A percentile compares a stretch with the other conserved stretches of the same genome.
Conservation (phyloP, 257 asterid species). For the Sherardia arvensis region DNA sequence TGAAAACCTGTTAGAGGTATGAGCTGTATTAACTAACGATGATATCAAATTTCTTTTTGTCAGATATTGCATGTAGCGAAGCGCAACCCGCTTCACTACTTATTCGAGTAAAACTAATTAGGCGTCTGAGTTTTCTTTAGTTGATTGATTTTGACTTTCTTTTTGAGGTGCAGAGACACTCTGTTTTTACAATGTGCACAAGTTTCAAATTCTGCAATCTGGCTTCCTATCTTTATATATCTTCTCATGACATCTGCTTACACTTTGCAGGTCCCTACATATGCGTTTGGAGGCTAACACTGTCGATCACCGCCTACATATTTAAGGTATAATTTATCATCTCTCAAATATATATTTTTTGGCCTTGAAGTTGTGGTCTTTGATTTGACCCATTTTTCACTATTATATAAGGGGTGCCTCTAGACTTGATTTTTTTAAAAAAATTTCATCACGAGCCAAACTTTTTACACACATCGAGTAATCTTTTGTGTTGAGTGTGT, state of each 20-base stretch:
- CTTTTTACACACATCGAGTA: neutral
- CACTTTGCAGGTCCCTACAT: slow-evolving; percentile 52
- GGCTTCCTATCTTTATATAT: neutral
- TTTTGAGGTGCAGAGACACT: no score
- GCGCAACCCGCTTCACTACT: no score
- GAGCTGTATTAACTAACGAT: neutral
- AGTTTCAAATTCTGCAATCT: neutral
- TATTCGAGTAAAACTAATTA: neutral
- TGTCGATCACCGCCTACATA: slow-evolving; percentile 15
- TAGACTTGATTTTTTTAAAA: no score
- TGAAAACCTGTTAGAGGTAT: slow-evolving; percentile 76
- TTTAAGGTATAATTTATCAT: slow-evolving; percentile 20
- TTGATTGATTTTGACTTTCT: neutral
- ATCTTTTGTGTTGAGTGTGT: neutral
- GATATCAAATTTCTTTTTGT: neutral
- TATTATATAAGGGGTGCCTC: neutral
- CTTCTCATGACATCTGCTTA: slow-evolving; percentile 9
- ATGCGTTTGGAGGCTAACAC: slow-evolving; percentile 65
- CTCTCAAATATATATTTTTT: neutral
- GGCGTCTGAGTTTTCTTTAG: neutral
- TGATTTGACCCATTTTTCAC: neutral
- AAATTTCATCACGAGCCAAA: neutral
- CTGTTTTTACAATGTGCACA: neutral
- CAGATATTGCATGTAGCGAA: neutral
- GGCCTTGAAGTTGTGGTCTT: neutral